phyloP scores from a whole-genome alignment of 2,329 filamentous ascomycete genomes.

The Leptographium galeiforme region DNA sequence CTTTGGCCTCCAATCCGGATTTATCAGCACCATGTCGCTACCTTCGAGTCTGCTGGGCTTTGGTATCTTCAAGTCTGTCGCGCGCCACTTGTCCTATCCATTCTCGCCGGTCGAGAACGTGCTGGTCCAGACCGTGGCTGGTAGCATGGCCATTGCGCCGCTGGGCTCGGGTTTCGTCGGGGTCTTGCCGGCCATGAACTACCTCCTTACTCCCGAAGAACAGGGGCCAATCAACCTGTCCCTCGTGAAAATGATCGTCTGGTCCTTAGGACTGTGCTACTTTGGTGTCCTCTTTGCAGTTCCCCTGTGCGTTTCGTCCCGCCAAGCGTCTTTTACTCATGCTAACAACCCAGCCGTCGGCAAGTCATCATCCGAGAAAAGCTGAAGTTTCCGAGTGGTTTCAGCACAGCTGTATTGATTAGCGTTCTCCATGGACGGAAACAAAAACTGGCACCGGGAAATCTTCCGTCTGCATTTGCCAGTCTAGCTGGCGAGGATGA shows the following conservation, averaged over 20 bases:
- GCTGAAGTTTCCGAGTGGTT: slow-evolving; percentile 87
- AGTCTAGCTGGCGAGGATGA: slow-evolving; percentile 13
- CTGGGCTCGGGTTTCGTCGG: slow-evolving; percentile 91
- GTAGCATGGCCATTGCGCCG: slow-evolving; percentile 92
- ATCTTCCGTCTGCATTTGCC: slow-evolving; percentile 15
- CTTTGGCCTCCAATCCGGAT: slow-evolving; percentile 57
- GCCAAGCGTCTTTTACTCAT: not conserved
- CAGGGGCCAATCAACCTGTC: slow-evolving; percentile 61
- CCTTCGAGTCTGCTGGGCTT: slow-evolving; percentile 89
- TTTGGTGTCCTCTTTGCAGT: slow-evolving; percentile 97
- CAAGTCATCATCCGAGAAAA: slow-evolving; percentile 91
- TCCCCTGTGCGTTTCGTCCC: slow-evolving; percentile 40
- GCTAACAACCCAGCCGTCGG: slow-evolving; percentile 37
- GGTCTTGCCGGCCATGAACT: slow-evolving; percentile 87
- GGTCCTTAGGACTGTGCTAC: slow-evolving; percentile 86
- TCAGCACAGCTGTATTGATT: slow-evolving; percentile 89
- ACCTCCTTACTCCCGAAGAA: slow-evolving; percentile 64
- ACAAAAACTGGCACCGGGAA: slow-evolving; percentile 1
- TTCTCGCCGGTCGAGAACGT: slow-evolving; percentile 96
- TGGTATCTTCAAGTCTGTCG: slow-evolving; percentile 74
- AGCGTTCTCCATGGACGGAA: slow-evolving; percentile 62
- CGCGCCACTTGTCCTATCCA: slow-evolving; percentile 58
- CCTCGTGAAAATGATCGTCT: slow-evolving; percentile 68
- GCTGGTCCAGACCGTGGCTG: slow-evolving; percentile 87
- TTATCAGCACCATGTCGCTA: slow-evolving; percentile 81